Evolutionary conservation across 1,284 basidiomycete species (phyloP).

Genomic region (Phellopilus nigrolimitatus): DNA sequence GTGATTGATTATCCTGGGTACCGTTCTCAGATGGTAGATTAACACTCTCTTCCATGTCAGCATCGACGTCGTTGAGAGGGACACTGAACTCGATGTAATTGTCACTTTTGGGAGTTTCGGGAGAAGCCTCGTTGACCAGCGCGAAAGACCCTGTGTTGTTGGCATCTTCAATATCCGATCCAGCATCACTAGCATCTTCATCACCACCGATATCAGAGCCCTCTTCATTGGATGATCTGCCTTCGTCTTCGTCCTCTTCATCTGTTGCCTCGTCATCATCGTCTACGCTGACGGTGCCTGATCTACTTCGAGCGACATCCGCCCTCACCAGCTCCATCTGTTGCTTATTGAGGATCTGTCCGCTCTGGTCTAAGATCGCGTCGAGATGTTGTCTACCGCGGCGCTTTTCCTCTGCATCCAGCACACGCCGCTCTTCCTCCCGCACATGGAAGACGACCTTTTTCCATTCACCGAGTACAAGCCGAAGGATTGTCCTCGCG

Average conservation of each 20-base stretch:
- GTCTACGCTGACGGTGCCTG: slow-evolving; percentile 6
- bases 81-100: slow-evolving; percentile 1
- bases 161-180: background rate
- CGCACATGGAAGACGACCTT: slow-evolving; percentile 82
- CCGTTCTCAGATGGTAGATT: background rate
- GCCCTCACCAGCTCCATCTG: slow-evolving; percentile 59
- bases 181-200: background rate
- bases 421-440: slow-evolving; percentile 55
- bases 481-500: slow-evolving; percentile 66
- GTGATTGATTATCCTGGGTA: background rate
- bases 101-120: background rate
- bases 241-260: slow-evolving; percentile 31
- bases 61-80: slow-evolving; percentile 7
- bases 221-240: slow-evolving; percentile 21
- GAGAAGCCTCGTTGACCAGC: slow-evolving; percentile 11
- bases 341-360: slow-evolving; percentile 82
- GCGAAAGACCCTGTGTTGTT: background rate
- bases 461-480: slow-evolving; percentile 83
- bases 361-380: slow-evolving; percentile 87
- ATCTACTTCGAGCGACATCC: slow-evolving; percentile 29
- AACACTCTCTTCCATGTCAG: background rate
- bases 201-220: slow-evolving; percentile 14
- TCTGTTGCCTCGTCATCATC: slow-evolving; percentile 26
- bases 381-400: slow-evolving; percentile 82
- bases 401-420: slow-evolving; percentile 61